Base-by-base conservation (phyloP, 2,329 filamentous ascomycete species). In the Alternaria infectoria region DNA sequence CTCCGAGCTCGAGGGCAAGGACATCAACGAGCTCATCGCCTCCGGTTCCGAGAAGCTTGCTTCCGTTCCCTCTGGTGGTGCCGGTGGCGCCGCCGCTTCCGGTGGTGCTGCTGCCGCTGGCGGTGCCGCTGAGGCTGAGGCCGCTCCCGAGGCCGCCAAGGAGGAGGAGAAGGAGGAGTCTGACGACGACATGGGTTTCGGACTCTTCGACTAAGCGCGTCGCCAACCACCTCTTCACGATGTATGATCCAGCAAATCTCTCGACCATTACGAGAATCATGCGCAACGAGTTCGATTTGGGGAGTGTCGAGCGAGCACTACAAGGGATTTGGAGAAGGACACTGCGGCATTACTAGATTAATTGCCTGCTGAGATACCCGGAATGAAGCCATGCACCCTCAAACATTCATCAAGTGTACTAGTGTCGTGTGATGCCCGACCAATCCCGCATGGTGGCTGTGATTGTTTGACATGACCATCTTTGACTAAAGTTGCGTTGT, bases 11-110 rank as follows among this genome's bases (percentile, higher is more conserved):
- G 81, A 94, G 83, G 93, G 89, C 90, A 96, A 97, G 86, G 85
- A 90, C 86, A 90, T 99, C 88, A 90, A 94, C 85, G 89, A 98
- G 96, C 87, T 99, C 85, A 97, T 99, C 83, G 78, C 92, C 78
- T 89, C 94, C 85, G 96, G 96, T 81, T 89, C 92, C 73, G 80
- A 86, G 84, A 99, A 99, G 91, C 93, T 99, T 80, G 96, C 96
- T 78, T 97, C 95, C 85, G 95, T 99, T 81, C 94, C 96, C 84
- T 93, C 92, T 80, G 96, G 94, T 79, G 94, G 94, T 84, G 88
- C 86, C 80, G 92, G 87, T 83, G 92, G 87, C 83, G 92, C 87
- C 77, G 86, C 85, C 78, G 86, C 86, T 77, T 87, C 85, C 73
- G 84, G 86, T 82, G 89, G 85, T 81, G 91, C 85, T 80, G 92